Evolutionary conservation across 805 yeast genomes (phyloP), one percentile per base, ranked within the genome.

Genomic region (Wickerhamia fluorescens): DNA sequence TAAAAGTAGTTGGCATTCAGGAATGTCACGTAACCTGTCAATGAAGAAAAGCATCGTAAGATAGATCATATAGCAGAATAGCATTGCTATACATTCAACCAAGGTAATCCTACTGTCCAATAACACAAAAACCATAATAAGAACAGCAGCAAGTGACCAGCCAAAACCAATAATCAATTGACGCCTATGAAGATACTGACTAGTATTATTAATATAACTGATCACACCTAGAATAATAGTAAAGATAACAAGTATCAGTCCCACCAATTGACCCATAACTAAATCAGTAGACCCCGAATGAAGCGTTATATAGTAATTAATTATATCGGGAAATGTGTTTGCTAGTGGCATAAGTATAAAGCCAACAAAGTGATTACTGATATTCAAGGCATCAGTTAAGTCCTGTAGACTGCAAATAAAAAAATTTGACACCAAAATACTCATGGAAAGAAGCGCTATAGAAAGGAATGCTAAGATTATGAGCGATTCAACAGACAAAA

Each of bases 261-360:
- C 67, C 5, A 59, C 43, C 5, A 58, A 35, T 34, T 61, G 66
- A 3, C 67, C 67, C 17, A 61, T 32, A 3, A 58, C 57, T 13
- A 61, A 36, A 20, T 58, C 63, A 1, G 51, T 35, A 2, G 61
- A 47, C 12, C 49, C 41, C 6, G 51, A 36, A 11, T 39, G 34
- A 12, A 61, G 38, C 5, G 58, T 46, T 16, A 52, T 41, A 28
- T 56, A 49, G 39, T 58, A 58, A 30, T 55, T 59, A 12, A 60
- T 36, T 14, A 61, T 41, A 36, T 61, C 68, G 7, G 65, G 65
- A 8, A 53, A 39, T 3, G 62, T 52, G 35, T 61, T 61, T 14
- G 58, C 42, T 7, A 58, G 37, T 1, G 68, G 68, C 4, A 61
- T 47, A 7, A 61, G 26, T 6, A 58, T 41, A 29, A 49, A 58